These are phyloP conservation scores for Eucalyptus viminalis DNA, from an alignment of 345 rosid genomes.

Conservation along the genomic window DNA sequence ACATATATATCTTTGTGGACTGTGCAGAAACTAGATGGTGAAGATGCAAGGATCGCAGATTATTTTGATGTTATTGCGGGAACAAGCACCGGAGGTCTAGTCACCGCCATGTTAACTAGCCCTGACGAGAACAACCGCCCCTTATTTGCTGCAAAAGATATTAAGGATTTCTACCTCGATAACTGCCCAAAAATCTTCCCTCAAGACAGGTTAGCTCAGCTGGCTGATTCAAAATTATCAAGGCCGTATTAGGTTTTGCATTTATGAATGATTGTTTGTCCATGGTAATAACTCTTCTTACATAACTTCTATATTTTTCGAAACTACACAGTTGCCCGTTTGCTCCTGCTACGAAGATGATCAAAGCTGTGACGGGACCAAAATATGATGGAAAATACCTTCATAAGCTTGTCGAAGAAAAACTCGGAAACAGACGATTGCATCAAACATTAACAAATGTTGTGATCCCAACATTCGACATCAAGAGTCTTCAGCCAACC, in stretches of 20 bases:
- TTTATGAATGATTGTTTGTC: not conserved
- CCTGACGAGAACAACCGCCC: constrained; percentile 33
- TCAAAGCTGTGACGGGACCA: constrained; percentile 29
- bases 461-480: constrained; percentile 48
- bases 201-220: not conserved
- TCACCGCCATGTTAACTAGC: constrained; percentile 41
- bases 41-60: constrained; percentile 36
- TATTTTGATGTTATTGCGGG: constrained; percentile 43
- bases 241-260: not conserved
- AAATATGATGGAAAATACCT: constrained; percentile 35
- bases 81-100: constrained; percentile 51
- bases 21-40: constrained; percentile 36
- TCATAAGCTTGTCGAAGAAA: constrained; percentile 10
- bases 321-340: not conserved
- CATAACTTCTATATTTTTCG: not conserved
- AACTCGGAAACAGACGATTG: constrained; percentile 13
- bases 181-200: constrained; percentile 37
- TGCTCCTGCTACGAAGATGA: not conserved
- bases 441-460: constrained; percentile 24
- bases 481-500: constrained; percentile 33
- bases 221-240: not conserved
- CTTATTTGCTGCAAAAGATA: constrained; percentile 41
- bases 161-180: constrained; percentile 17
- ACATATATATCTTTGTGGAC: not conserved
- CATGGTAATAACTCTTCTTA: not conserved